Evolutionary conservation across 306 rosid genomes (phyloP).

Genomic region (Begonia fuchsioides): DNA sequence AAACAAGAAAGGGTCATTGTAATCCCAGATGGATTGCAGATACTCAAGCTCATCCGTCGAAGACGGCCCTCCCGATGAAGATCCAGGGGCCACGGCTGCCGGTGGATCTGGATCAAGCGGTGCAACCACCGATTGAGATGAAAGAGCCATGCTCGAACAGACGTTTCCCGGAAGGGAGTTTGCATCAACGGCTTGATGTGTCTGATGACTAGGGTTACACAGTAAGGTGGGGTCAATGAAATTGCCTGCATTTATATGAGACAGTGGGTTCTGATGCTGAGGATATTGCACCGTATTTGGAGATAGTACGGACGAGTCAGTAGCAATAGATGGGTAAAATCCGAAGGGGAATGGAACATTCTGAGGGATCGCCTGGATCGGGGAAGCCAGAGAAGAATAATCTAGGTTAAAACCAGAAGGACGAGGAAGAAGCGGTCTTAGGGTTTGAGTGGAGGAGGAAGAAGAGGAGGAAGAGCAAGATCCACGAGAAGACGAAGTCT

Average conservation of each 20-base stretch:
- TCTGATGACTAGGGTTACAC: slow-evolving; percentile 1
- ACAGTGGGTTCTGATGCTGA: not conserved
- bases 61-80: slow-evolving; percentile 52
- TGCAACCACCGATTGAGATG: slow-evolving; percentile 14
- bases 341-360: slow-evolving; percentile 17
- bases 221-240: slow-evolving; percentile 1
- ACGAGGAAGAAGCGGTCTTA: slow-evolving; percentile 67
- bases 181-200: slow-evolving; percentile 6
- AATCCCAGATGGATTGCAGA: slow-evolving; percentile 54
- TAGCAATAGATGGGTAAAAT: slow-evolving; percentile 6
- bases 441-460: slow-evolving; percentile 39
- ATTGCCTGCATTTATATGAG: not conserved
- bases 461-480: slow-evolving; percentile 18
- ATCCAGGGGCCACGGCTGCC: slow-evolving; percentile 22
- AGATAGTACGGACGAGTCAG: slow-evolving; percentile 4
- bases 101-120: slow-evolving; percentile 29
- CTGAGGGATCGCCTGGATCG: slow-evolving; percentile 11
- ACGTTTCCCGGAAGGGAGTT: slow-evolving; percentile 18
- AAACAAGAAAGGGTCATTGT: slow-evolving; percentile 52
- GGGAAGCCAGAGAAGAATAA: slow-evolving; percentile 16
- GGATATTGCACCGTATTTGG: slow-evolving; percentile 15
- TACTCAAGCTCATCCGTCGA: slow-evolving; percentile 31
- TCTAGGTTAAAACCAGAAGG: slow-evolving; percentile 29
- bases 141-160: slow-evolving; percentile 16
- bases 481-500: slow-evolving; percentile 15